phyloP scores from a whole-genome alignment of 768 basidiomycete species.

The Auricularia sp. region DNA sequence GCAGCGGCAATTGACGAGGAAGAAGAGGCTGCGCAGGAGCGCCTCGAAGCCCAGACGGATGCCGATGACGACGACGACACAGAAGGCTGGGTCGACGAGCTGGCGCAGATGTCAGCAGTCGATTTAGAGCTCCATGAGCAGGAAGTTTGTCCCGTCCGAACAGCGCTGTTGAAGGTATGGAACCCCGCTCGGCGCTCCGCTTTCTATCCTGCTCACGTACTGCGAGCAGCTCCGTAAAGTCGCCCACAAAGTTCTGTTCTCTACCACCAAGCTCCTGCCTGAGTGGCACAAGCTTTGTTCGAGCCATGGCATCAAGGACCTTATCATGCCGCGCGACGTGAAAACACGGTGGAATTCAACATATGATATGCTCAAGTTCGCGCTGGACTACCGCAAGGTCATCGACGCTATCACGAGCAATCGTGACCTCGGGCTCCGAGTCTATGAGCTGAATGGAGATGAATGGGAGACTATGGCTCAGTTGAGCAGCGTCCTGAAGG shows the following conservation, averaged over 20 bases:
- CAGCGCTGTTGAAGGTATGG: slow-evolving; percentile 26
- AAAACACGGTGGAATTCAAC: slow-evolving; percentile 11
- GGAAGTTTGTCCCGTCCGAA: slow-evolving; percentile 15
- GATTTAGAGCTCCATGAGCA: slow-evolving; percentile 14
- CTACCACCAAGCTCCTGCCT: slow-evolving; percentile 23
- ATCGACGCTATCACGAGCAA: slow-evolving; percentile 19
- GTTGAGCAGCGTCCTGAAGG: slow-evolving; percentile 22
- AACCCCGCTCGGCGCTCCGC: not conserved
- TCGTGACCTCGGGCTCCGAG: slow-evolving; percentile 13
- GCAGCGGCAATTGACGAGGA: slow-evolving; percentile 2
- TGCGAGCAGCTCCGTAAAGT: slow-evolving; percentile 14
- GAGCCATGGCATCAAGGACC: slow-evolving; percentile 6
- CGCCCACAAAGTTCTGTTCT: slow-evolving; percentile 17
- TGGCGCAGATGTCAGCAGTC: slow-evolving; percentile 6
- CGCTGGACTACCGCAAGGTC: slow-evolving; percentile 18
- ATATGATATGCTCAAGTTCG: slow-evolving; percentile 26
- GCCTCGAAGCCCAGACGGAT: not conserved
- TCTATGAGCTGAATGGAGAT: slow-evolving; percentile 16
- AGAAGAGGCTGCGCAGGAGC: not conserved
- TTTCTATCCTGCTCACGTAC: not conserved
- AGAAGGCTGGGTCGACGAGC: slow-evolving; percentile 19
- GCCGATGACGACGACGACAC: slow-evolving; percentile 8
- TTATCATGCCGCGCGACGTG: slow-evolving; percentile 30
- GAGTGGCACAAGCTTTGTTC: slow-evolving; percentile 17
- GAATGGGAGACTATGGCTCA: slow-evolving; percentile 28